These are phyloP conservation scores for Teunomyces atbi DNA, from an alignment of 805 yeast species.

Conservation along the genomic window DNA sequence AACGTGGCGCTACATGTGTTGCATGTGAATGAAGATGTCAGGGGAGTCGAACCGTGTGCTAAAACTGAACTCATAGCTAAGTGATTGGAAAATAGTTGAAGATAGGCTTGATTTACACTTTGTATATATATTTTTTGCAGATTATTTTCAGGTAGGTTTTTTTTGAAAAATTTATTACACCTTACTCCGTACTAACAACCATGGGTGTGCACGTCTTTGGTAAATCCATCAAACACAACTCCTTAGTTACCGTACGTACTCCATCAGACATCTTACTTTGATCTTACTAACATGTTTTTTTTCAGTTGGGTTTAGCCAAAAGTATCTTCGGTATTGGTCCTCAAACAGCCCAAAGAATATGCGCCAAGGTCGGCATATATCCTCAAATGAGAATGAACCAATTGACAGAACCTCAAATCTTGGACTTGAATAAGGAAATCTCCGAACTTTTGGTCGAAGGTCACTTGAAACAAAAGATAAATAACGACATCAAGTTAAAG, in stretches of 20 bases:
- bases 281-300: not conserved
- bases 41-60: conserved; percentile 29
- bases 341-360: conserved; percentile 66
- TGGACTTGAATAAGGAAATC: conserved; percentile 84
- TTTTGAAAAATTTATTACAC: not conserved
- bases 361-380: conserved; percentile 86
- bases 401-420: conserved; percentile 79
- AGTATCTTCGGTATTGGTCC: conserved; percentile 88
- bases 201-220: conserved; percentile 49
- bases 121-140: not conserved
- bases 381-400: conserved; percentile 95
- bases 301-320: conserved; percentile 63
- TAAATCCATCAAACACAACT: conserved; percentile 42
- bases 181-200: not conserved
- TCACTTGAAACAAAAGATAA: conserved; percentile 67
- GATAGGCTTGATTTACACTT: not conserved
- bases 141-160: not conserved
- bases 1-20: conserved; percentile 85
- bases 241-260: conserved; percentile 33
- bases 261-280: too few relatives aligned
- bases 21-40: conserved; percentile 55
- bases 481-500: conserved; percentile 76
- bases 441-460: conserved; percentile 82
- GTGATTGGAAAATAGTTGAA: not conserved
- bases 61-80: conserved; percentile 11